Base-by-base conservation (phyloP, 768 basidiomycete species). In the Boletus eberwhitei region DNA sequence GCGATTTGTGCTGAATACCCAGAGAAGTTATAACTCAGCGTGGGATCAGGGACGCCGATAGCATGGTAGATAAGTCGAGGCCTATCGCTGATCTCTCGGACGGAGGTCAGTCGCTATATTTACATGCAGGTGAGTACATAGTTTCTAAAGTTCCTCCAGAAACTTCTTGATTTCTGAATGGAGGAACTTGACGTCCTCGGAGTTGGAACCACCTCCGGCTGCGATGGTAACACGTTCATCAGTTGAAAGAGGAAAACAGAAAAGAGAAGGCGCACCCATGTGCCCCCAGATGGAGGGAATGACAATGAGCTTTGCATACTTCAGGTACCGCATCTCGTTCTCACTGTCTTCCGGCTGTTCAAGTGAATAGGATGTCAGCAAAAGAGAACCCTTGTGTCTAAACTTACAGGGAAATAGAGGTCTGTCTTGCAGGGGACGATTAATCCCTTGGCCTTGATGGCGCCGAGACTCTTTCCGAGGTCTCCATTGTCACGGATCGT, bases 401-500 rank as follows among this genome's bases (percentile, higher is more conserved):
- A n/a, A 52, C 59, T 39, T 52, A 81, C 79, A 19, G 83, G 72
- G 64, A 84, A 84, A 63, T 83, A 82, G 37, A 84, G 64, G 57
- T 84, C 83, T 1, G 79, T 82, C 70, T 80, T 81, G 58, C 76
- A 77, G 5, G 83, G 82, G 80, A 84, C 81, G 44, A 83, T 76
- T 40, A 84, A 59, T 4, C 80, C 81, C 53, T 73, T 78, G 4
- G 81, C 80, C 55, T 76, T 77, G 67, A 82, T 79, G 17, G 61
- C 64, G 2, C 63, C 57, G 51, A 84, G 61, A 46, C 72, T 71
- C 34, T 67, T 72, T 36, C 54, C 65, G 26, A 81, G 68, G 58
- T 80, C 70, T 16, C 77, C 78, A 0, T 68, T 69, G 58, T 79
- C 72, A 17, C 73, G 71, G 16, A 82, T 64, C 21, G 61, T 64